A percentile compares a stretch with the other conserved stretches of the same genome.
These are phyloP conservation scores for Mucor racemosus DNA, from an alignment of 371 early-diverging fungal species.

Conservation along the genomic window DNA sequence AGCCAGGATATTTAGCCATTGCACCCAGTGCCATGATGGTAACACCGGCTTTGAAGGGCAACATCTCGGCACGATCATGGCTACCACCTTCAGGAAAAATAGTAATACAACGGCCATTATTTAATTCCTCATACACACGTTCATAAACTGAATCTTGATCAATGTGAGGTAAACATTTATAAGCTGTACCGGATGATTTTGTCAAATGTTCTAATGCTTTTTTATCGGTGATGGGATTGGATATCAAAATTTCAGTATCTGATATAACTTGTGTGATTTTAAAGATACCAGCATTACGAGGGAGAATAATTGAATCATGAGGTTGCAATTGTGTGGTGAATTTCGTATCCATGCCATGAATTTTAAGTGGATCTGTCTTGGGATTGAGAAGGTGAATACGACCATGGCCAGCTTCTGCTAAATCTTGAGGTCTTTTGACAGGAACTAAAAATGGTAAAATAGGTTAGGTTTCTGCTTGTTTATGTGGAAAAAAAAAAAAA, in stretches of 20 bases:
- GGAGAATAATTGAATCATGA: slow-evolving; percentile 64
- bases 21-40: slow-evolving; percentile 95
- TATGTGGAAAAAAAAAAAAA: background rate
- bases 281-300: slow-evolving; percentile 58
- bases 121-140: slow-evolving; percentile 80
- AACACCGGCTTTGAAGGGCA: slow-evolving; percentile 73
- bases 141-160: slow-evolving; percentile 88
- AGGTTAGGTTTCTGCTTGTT: background rate
- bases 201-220: slow-evolving; percentile 66
- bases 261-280: slow-evolving; percentile 73
- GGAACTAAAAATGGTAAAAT: slow-evolving; percentile 64
- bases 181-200: slow-evolving; percentile 64
- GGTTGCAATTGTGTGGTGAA: slow-evolving; percentile 72
- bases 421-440: slow-evolving; percentile 89
- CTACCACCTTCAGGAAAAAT: slow-evolving; percentile 99
- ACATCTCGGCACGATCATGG: slow-evolving; percentile 94
- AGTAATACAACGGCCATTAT: slow-evolving; percentile 85
- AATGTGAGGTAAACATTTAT: slow-evolving; percentile 84
- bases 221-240: slow-evolving; percentile 69
- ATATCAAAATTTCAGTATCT: slow-evolving; percentile 76
- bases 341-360: slow-evolving; percentile 71
- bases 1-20: slow-evolving; percentile 84
- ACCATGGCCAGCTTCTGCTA: slow-evolving; percentile 75
- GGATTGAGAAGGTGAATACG: slow-evolving; percentile 67
- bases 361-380: slow-evolving; percentile 64